Evolutionary conservation across 2,329 filamentous ascomycete genomes (phyloP), one percentile per base, ranked within the genome.

Genomic region (Tolypocladium capitatum): DNA sequence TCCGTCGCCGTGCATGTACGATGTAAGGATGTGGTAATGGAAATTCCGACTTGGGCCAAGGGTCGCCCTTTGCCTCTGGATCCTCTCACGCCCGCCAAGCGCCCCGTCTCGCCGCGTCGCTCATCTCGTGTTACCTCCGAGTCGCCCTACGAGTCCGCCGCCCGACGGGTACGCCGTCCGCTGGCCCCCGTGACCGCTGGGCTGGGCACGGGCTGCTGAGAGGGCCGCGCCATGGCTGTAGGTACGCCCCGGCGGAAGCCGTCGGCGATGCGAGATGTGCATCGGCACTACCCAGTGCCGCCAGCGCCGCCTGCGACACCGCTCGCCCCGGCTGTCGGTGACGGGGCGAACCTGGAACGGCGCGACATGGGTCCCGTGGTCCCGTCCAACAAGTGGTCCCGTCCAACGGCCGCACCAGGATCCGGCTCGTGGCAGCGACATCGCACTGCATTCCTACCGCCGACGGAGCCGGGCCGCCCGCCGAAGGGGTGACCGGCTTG

Each of bases 11-110:
- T 10, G 31, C 10, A 28, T 18, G 24, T 10, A 20, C 34, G 32
- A 32, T 33, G 51, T 49, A 46, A 51, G 14, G 14, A 52, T 52
- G 47, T 49, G 27, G 49, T 51, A 52, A 52, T 49, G 47, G 30
- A 49, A 52, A 52, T 43, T 46, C 41, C 45, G 18, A 24, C 44
- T 31, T 27, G 46, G 43, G 20, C 43, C 27, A 35, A n/a, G 14
- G 13, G n/a, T n/a, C n/a, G n/a, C n/a, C n/a, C n/a, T n/a, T n/a
- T 33, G 20, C 43, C 43, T 24, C 7, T 34, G 14, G 11, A 28
- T n/a, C 9, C 38, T n/a, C 24, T 9, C 38, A 28, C 24, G 24
- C 8, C 24, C 24, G 24, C 24, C 38, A 42, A 42, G 24, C 38
- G n/a, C 38, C 11, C 38, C 38, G 18, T 24, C 24, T 24, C 24